phyloP scores from a whole-genome alignment of 331 rosid genomes.

The Saraca asoca region DNA sequence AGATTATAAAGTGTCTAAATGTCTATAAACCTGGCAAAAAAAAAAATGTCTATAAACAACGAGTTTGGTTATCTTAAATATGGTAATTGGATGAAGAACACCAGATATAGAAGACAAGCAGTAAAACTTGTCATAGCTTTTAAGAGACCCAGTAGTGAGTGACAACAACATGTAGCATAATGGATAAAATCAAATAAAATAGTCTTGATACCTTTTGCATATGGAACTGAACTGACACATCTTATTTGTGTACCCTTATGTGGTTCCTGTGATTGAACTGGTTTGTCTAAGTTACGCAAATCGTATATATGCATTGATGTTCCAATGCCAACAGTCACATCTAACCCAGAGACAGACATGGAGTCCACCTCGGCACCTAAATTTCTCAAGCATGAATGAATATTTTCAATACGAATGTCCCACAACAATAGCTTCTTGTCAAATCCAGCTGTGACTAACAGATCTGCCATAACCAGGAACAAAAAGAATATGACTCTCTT shows the following conservation, averaged over 20 bases:
- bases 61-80: slow-evolving; percentile 11
- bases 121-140: not conserved
- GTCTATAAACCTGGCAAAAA: too few relatives aligned
- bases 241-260: slow-evolving; percentile 51
- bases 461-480: slow-evolving; percentile 49
- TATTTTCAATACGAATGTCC: slow-evolving; percentile 61
- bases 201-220: slow-evolving; percentile 56
- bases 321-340: slow-evolving; percentile 59
- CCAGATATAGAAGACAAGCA: slow-evolving; percentile 20
- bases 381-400: slow-evolving; percentile 37
- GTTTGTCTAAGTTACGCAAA: slow-evolving; percentile 61
- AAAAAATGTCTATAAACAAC: slow-evolving; percentile 10
- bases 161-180: slow-evolving; percentile 8
- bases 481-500: not conserved
- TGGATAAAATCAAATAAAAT: slow-evolving; percentile 1
- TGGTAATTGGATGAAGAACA: slow-evolving; percentile 13
- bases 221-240: slow-evolving; percentile 66
- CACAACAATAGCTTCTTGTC: slow-evolving; percentile 67
- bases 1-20: slow-evolving; percentile 1
- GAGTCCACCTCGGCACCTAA: slow-evolving; percentile 61
- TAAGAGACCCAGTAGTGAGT: slow-evolving; percentile 10
- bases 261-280: slow-evolving; percentile 52
- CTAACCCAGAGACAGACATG: slow-evolving; percentile 65
- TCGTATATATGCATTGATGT: slow-evolving; percentile 59
- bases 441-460: slow-evolving; percentile 70